Percentiles rank a stretch among this genome's conserved stretches.
phyloP scores from a whole-genome alignment of 805 yeast genomes.

The Candida odintsovae region DNA sequence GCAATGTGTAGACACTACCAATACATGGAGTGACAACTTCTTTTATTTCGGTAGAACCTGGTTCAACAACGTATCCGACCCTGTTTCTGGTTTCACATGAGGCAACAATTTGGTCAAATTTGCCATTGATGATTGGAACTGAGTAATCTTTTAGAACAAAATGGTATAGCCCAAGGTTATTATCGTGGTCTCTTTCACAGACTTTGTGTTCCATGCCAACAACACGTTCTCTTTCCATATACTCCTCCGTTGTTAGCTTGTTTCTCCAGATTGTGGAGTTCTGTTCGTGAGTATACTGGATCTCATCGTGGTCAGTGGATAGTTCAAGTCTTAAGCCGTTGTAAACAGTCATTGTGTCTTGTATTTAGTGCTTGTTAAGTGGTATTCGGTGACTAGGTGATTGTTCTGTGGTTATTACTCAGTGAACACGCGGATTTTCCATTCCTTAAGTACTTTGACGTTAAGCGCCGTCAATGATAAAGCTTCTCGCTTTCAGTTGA shows the following conservation, averaged over 20 bases:
- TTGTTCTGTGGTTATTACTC: too few relatives aligned
- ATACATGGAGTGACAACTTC: slow-evolving; percentile 35
- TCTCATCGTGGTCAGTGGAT: slow-evolving; percentile 26
- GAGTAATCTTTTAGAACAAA: slow-evolving; percentile 27
- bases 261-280: slow-evolving; percentile 32
- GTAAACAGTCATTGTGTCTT: slow-evolving; percentile 2
- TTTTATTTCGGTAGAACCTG: slow-evolving; percentile 21
- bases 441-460: not conserved
- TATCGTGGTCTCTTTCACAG: slow-evolving; percentile 16
- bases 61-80: slow-evolving; percentile 26
- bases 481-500: not conserved
- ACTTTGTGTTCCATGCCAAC: slow-evolving; percentile 25
- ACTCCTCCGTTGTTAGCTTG: slow-evolving; percentile 27
- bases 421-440: not conserved
- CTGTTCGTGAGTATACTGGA: slow-evolving; percentile 29
- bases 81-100: slow-evolving; percentile 37
- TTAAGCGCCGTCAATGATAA: not conserved
- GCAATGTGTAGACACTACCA: slow-evolving; percentile 56
- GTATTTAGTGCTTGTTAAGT: not conserved
- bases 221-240: slow-evolving; percentile 30
- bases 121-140: slow-evolving; percentile 14
- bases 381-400: not conserved
- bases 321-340: slow-evolving; percentile 10
- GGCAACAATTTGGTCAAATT: slow-evolving; percentile 31
- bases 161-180: slow-evolving; percentile 29